phyloP scores from a whole-genome alignment of 2,329 filamentous ascomycete species.

The Aspergillaceae sp. region DNA sequence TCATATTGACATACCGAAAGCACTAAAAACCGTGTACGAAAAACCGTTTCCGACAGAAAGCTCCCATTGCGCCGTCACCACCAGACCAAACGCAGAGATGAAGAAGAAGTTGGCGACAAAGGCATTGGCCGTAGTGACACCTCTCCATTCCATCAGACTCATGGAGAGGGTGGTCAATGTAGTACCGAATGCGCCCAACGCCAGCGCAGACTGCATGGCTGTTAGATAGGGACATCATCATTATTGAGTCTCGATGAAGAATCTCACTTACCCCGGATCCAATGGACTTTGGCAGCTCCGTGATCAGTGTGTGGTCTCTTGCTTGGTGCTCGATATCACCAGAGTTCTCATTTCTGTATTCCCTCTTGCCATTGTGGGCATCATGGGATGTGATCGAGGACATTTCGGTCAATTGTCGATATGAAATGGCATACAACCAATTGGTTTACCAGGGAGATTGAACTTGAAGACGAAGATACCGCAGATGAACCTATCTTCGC shows the following conservation, averaged over 20 bases:
- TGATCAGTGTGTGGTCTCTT: not conserved
- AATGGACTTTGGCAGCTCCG: slow-evolving; percentile 7
- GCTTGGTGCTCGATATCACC: not conserved
- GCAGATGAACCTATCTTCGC: no score
- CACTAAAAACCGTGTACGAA: slow-evolving; percentile 46
- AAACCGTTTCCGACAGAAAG: slow-evolving; percentile 46
- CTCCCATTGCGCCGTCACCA: slow-evolving; percentile 51
- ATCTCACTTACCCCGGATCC: slow-evolving; percentile 14
- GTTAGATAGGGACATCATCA: not conserved
- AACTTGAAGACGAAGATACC: no score
- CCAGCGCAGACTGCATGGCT: slow-evolving; percentile 36
- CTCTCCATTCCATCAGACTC: slow-evolving; percentile 49
- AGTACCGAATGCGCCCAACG: slow-evolving; percentile 47
- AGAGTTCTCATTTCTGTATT: no score
- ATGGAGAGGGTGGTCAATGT: slow-evolving; percentile 48
- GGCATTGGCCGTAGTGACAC: slow-evolving; percentile 43
- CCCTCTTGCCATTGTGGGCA: no score
- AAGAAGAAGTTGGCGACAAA: slow-evolving; percentile 51
- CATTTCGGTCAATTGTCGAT: no score
- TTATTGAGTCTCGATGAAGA: not conserved
- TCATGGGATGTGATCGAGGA: no score
- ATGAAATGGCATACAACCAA: no score
- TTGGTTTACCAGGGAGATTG: no score
- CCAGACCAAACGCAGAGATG: slow-evolving; percentile 42
- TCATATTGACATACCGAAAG: slow-evolving; percentile 37